Evolutionary conservation across 768 basidiomycete genomes (phyloP), one percentile per base, ranked within the genome.

Genomic region (Phanerochaete sordida): DNA sequence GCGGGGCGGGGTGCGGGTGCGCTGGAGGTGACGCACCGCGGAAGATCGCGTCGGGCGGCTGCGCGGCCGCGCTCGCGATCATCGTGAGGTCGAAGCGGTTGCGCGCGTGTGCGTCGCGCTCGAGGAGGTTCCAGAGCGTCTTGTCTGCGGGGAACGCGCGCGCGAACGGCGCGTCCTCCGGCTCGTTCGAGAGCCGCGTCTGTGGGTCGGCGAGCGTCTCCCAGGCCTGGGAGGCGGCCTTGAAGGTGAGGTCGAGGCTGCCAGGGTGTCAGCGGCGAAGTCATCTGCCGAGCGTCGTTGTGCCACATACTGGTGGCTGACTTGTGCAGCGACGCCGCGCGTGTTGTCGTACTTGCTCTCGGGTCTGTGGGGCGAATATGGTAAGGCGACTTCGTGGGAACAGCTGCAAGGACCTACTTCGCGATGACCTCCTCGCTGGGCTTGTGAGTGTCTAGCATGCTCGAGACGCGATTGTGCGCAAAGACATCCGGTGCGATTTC

Each of bases 401-500:
- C 26, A 23, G 43, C 19, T 13, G 28, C 11, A 2, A 33, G 7
- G 4, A 4, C 27, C 21, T 24, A 58, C 44, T 35, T 30, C 1
- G 21, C 30, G 7, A 46, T 23, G 33, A 59, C 44, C 12, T 52
- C 56, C 6, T 21, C 57, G 12, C 57, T 28, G 15, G 56, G 21
- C 59, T 65, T 68, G 31, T 49, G 56, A 5, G 65, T 68, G 35
- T 65, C 67, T 8, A 69, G 57, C 9, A 63, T 37, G 16, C 55
- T 61, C 7, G 62, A 72, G 26, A 70, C 28, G 2, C 66, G 63
- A 58, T 69, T 73, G 62, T 69, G 64, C 2, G 66, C 64, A 45
- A 72, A 73, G 2, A 72, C 70, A 23, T 72, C 65, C 11, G 72
- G 71, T 0, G 64, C 55, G 6, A 74, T 68, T 59, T 74, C 73